Conservation (phyloP, 2,329 filamentous ascomycete species). For the Fusarium transvaalense region DNA sequence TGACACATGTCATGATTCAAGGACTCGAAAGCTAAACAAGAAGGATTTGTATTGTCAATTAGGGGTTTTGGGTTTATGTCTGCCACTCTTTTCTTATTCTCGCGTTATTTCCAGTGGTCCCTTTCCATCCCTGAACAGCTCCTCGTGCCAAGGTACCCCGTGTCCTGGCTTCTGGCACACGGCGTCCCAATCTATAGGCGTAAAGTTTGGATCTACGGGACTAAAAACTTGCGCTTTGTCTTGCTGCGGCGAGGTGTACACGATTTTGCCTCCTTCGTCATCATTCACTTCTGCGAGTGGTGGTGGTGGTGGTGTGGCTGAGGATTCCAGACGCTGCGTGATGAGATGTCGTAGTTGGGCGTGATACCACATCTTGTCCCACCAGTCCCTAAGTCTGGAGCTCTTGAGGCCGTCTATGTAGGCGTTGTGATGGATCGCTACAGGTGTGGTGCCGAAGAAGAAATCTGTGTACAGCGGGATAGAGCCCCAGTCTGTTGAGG, state of each 20-base stretch:
- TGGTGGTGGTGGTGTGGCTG: slow-evolving; percentile 10
- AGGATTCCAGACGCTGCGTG: slow-evolving; percentile 41
- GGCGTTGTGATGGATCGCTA: slow-evolving; percentile 56
- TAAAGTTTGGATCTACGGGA: slow-evolving; percentile 41
- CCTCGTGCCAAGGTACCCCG: slow-evolving; percentile 50
- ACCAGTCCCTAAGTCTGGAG: slow-evolving; percentile 52
- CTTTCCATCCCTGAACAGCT: slow-evolving; percentile 52
- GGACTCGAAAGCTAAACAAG: not conserved
- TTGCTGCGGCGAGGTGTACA: slow-evolving; percentile 46
- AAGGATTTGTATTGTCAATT: not conserved
- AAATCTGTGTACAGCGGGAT: slow-evolving; percentile 55
- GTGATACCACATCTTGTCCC: slow-evolving; percentile 55
- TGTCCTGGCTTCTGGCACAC: slow-evolving; percentile 51
- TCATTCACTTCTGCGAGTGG: slow-evolving; percentile 39
- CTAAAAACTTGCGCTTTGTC: slow-evolving; percentile 43
- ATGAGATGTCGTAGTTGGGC: slow-evolving; percentile 50
- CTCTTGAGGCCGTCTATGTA: slow-evolving; percentile 51
- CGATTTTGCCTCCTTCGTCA: slow-evolving; percentile 16
- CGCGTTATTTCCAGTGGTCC: slow-evolving; percentile 45
- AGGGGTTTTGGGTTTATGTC: not conserved
- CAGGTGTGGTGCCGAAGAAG: slow-evolving; percentile 53
- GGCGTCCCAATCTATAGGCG: slow-evolving; percentile 50
- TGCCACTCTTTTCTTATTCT: not conserved
- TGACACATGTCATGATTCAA: not conserved
- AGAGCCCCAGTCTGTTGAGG: slow-evolving; percentile 48